Conservation (phyloP, 1,284 basidiomycete genomes). For the Chiua sp. region DNA sequence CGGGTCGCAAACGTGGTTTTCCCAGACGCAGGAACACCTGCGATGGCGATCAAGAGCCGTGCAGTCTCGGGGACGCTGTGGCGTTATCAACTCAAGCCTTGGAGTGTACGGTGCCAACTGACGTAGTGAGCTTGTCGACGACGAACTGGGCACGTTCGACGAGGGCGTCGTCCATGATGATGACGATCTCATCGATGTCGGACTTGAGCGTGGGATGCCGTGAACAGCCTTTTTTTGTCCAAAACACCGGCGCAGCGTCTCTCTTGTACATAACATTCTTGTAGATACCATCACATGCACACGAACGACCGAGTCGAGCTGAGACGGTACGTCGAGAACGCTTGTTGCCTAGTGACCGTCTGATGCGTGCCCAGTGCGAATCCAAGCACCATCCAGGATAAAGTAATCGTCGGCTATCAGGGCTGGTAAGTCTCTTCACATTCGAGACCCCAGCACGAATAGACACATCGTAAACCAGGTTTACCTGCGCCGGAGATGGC, state of each 20-base stretch:
- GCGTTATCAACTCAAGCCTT: neutral
- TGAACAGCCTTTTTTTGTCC: neutral
- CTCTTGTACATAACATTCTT: neutral
- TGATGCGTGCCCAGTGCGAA: slow-evolving; percentile 40
- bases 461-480: slow-evolving; percentile 49
- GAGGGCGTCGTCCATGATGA: slow-evolving; percentile 41
- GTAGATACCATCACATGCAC: too few relatives aligned
- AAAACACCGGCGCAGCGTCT: neutral
- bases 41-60: slow-evolving; percentile 77
- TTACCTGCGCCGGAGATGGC: slow-evolving; percentile 72
- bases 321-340: slow-evolving; percentile 15
- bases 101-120: neutral
- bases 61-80: slow-evolving; percentile 12
- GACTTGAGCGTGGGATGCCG: neutral
- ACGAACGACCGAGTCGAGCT: neutral
- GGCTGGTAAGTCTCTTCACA: slow-evolving; percentile 65
- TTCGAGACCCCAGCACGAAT: neutral
- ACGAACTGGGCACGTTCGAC: slow-evolving; percentile 38
- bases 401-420: slow-evolving; percentile 83
- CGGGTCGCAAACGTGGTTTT: slow-evolving; percentile 75
- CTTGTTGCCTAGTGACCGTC: neutral
- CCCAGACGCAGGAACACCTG: slow-evolving; percentile 84
- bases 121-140: slow-evolving; percentile 33
- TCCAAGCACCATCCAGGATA: slow-evolving; percentile 69
- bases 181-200: too few relatives aligned